phyloP scores from a whole-genome alignment of 352 stramenopile genomes.

The Globisporangium rhizosaccharum region DNA sequence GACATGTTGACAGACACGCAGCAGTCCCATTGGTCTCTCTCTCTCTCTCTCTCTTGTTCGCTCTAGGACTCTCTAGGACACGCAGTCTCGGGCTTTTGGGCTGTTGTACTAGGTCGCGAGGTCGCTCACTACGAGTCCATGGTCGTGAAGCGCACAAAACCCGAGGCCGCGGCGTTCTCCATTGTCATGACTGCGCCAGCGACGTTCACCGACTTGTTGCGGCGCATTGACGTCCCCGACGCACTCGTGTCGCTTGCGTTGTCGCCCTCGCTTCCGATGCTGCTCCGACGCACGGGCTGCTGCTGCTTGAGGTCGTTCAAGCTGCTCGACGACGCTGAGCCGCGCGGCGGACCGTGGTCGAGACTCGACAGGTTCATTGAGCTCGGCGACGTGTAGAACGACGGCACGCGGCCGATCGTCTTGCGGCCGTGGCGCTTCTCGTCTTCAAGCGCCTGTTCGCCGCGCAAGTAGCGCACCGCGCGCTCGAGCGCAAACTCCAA shows the following conservation, averaged over 20 bases:
- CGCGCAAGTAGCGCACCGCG: conserved; percentile 71
- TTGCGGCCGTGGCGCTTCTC: conserved; percentile 65
- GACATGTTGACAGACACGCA: neutral
- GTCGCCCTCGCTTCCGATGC: conserved; percentile 13
- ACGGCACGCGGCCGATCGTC: conserved; percentile 72
- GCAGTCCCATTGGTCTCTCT: neutral
- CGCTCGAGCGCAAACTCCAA: conserved; percentile 96
- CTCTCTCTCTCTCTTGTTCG: neutral
- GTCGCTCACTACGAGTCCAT: conserved; percentile 22
- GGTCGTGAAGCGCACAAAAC: conserved; percentile 33
- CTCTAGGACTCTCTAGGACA: neutral
- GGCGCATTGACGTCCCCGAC: conserved; percentile 30
- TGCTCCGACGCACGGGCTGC: neutral
- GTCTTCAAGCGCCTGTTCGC: conserved; percentile 79
- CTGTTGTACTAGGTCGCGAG: neutral
- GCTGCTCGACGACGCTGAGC: conserved; percentile 8
- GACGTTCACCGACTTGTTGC: conserved; percentile 77
- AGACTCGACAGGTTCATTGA: conserved; percentile 81
- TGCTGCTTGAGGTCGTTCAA: neutral
- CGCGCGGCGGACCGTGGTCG: conserved; percentile 32
- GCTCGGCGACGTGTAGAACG: conserved; percentile 85
- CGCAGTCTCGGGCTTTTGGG: neutral
- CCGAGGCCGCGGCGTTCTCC: conserved; percentile 27
- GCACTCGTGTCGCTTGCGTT: neutral
- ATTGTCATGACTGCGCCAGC: conserved; percentile 81